These are phyloP conservation scores for Mycena galopus DNA, from an alignment of 768 basidiomycete genomes.

Conservation along the genomic window DNA sequence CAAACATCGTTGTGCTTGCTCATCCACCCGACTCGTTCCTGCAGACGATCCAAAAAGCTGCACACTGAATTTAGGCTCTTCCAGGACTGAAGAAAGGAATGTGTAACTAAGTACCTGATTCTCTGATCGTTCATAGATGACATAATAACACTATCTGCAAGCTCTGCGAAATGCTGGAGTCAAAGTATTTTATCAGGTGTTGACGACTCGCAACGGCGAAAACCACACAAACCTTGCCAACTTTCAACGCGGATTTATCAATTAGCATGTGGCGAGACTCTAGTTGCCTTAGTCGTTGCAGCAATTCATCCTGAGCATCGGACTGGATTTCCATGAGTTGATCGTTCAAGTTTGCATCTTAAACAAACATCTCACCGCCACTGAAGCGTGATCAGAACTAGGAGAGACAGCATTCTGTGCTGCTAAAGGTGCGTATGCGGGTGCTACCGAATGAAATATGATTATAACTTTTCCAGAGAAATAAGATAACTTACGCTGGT, in stretches of 20 bases:
- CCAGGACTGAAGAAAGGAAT: neutral
- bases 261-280: constrained; percentile 5
- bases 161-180: constrained; percentile 2
- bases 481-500: constrained; percentile 2
- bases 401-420: constrained; percentile 14
- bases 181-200: constrained; percentile 1
- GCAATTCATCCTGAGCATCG: neutral
- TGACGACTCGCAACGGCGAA: neutral
- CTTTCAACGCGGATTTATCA: constrained; percentile 2
- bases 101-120: constrained; percentile 12
- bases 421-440: too few species aligned
- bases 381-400: constrained; percentile 5
- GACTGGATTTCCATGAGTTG: constrained; percentile 8
- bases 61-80: constrained; percentile 9
- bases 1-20: constrained; percentile 5
- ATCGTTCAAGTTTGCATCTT: constrained; percentile 9
- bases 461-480: neutral
- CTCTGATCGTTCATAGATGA: neutral
- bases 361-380: constrained; percentile 15
- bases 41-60: constrained; percentile 4
- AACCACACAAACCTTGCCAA: neutral
- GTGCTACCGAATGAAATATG: constrained; percentile 2
- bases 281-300: neutral
- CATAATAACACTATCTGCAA: constrained; percentile 2
- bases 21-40: constrained; percentile 5